Percentiles rank a stretch among this genome's conserved stretches.
Evolutionary conservation across 2,329 filamentous ascomycete genomes (phyloP).

Genomic region (Anthostomella pinea): DNA sequence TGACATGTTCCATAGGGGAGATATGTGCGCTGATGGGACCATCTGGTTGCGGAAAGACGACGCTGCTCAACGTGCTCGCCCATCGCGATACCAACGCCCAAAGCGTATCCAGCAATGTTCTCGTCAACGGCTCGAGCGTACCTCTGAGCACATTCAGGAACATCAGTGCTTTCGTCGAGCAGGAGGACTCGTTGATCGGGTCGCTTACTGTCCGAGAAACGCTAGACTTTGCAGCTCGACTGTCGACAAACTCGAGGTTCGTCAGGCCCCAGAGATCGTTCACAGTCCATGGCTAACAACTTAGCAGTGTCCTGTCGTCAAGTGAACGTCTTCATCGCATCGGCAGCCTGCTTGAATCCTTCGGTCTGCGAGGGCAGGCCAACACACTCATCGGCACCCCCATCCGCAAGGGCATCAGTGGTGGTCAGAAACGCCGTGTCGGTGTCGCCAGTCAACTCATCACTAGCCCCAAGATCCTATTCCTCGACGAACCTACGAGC

Average conservation of each 20-base stretch:
- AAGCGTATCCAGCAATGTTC: constrained; percentile 50
- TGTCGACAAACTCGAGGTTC: constrained; percentile 55
- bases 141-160: constrained; percentile 56
- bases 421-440: constrained; percentile 79
- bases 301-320: constrained; percentile 37
- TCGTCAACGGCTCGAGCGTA: constrained; percentile 60
- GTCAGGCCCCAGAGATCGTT: constrained; percentile 6
- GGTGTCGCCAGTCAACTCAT: constrained; percentile 80
- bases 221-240: constrained; percentile 70
- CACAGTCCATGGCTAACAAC: constrained; percentile 5
- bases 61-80: constrained; percentile 76
- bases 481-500: constrained; percentile 81
- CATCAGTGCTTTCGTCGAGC: constrained; percentile 77
- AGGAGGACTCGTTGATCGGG: constrained; percentile 81
- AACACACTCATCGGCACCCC: constrained; percentile 77
- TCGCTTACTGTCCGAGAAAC: constrained; percentile 79
- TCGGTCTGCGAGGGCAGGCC: constrained; percentile 69
- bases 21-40: constrained; percentile 81
- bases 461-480: constrained; percentile 75
- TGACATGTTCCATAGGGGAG: constrained; percentile 53
- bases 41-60: constrained; percentile 73
- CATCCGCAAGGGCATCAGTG: constrained; percentile 77
- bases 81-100: constrained; percentile 54
- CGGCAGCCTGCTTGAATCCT: constrained; percentile 63
- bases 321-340: constrained; percentile 61